Evolutionary conservation across 2,329 filamentous ascomycete genomes (phyloP), one percentile per base, ranked within the genome.

Genomic region (Penicillium sp.): DNA sequence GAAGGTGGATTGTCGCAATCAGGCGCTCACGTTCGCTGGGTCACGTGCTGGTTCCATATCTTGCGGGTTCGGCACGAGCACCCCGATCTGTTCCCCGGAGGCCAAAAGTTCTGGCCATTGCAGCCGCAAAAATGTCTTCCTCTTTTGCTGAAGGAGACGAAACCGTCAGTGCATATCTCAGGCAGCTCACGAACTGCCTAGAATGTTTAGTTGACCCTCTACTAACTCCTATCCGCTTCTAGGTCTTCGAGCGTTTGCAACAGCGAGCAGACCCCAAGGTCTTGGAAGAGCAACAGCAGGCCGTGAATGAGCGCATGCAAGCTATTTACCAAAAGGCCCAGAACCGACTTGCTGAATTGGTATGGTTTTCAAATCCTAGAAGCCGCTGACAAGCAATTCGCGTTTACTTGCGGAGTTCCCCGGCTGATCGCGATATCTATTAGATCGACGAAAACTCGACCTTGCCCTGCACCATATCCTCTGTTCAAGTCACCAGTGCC

Each of bases 381-480:
- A 17, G 25, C 29, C 43, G 29, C 42, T 17, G 48, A 54, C 40
- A 29, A 35, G 27, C 50, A 47, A 41, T 38, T 37, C 35, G 17
- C 17, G n/a, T 41, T 23, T 54, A 8, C 37, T 51, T 55, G 47
- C 48, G 43, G 23, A 60, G 57, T 46, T 56, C 43, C 57, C 57
- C 56, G 52, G 58, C 63, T 58, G 58, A 61, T 59, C 53, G 25
- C 27, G 21, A 40, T 13, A 23, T 27, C 54, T 54, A 67, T 59
- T 63, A 92, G 89, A 84, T 95, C 69, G 84, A 86, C 65, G 85
- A 89, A 76, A 96, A 97, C 74, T 88, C 89, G 64, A 90, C 90
- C 43, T 85, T 94, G 57, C 93, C 94, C 41, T 90, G 94, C 68
- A 91, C 91, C 15, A 88, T 99, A 72, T 90, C 90, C 67, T 90